Percentiles rank a stretch among this genome's conserved stretches.
Evolutionary conservation across 306 rosid genomes (phyloP).

Genomic region (Dryas drummondii): DNA sequence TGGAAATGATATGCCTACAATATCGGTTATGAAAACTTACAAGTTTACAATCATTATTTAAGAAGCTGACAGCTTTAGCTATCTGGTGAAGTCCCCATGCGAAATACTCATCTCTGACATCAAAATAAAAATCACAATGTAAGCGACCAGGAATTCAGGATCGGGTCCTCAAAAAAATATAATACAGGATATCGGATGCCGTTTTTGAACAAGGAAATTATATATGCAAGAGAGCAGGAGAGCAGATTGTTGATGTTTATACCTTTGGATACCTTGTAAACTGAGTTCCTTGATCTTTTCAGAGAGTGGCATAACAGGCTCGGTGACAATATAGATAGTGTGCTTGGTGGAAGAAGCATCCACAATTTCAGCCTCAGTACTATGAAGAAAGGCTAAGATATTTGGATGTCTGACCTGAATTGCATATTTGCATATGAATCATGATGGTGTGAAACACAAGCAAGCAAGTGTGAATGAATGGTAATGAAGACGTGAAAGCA

Average conservation of each 20-base stretch:
- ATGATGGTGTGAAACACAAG: background rate
- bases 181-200: background rate
- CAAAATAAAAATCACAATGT: background rate
- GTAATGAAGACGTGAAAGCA: background rate
- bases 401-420: constrained; percentile 98
- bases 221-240: background rate
- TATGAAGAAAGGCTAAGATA: constrained; percentile 93
- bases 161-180: too few relatives aligned
- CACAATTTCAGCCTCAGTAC: constrained; percentile 71
- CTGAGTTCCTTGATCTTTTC: constrained; percentile 86
- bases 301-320: constrained; percentile 87
- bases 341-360: constrained; percentile 75
- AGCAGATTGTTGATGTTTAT: constrained; percentile 22
- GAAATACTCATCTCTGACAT: constrained; percentile 88
- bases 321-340: constrained; percentile 88
- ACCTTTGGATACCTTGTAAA: constrained; percentile 87
- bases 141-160: too few relatives aligned
- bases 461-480: background rate
- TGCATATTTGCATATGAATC: constrained; percentile 2
- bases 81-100: constrained; percentile 95
- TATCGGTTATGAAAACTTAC: constrained; percentile 47
- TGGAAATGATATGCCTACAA: constrained; percentile 1
- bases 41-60: constrained; percentile 95
- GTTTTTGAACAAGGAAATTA: background rate
- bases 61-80: constrained; percentile 98